phyloP scores from a whole-genome alignment of 225 moss, liverwort and hornwort species.

The Neckera pumila region DNA sequence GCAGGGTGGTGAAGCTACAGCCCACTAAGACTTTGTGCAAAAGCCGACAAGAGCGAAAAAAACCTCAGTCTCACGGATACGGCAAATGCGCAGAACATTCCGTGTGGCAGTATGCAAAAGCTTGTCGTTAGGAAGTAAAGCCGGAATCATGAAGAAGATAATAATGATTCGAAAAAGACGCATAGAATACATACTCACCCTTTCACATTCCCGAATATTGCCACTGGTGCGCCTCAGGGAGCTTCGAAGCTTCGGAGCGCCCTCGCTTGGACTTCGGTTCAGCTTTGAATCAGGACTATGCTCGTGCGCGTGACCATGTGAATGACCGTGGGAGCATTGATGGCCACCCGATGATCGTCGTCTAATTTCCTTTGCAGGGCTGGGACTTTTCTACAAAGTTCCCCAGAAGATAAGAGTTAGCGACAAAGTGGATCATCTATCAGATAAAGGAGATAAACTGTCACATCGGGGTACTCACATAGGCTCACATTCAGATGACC shows the following conservation, averaged over 20 bases:
- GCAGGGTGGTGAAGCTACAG: background rate
- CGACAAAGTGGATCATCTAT: background rate
- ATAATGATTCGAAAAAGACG: background rate
- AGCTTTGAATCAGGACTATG: conserved; percentile 27
- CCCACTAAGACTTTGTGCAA: background rate
- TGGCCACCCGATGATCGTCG: conserved; percentile 42
- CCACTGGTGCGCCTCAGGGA: conserved; percentile 51
- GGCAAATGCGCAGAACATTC: background rate
- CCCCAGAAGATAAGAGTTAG: background rate
- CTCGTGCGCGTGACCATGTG: conserved; percentile 35
- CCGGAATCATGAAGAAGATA: background rate
- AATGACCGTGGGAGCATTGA: conserved; percentile 44
- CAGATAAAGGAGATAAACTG: background rate
- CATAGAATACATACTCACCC: conserved; percentile 7
- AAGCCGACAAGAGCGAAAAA: background rate
- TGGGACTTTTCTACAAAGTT: conserved; percentile 27
- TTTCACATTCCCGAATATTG: conserved; percentile 59
- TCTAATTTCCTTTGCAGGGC: conserved; percentile 28
- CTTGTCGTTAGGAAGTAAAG: background rate
- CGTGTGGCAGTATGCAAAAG: background rate
- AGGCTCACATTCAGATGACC: background rate
- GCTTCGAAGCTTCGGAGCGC: conserved; percentile 41
- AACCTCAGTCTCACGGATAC: background rate
- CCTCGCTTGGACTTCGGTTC: conserved; percentile 20
- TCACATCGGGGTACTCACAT: background rate